Evolutionary conservation across 1,139 yeast genomes (phyloP).

Genomic region (Lizanozyma gosingica): DNA sequence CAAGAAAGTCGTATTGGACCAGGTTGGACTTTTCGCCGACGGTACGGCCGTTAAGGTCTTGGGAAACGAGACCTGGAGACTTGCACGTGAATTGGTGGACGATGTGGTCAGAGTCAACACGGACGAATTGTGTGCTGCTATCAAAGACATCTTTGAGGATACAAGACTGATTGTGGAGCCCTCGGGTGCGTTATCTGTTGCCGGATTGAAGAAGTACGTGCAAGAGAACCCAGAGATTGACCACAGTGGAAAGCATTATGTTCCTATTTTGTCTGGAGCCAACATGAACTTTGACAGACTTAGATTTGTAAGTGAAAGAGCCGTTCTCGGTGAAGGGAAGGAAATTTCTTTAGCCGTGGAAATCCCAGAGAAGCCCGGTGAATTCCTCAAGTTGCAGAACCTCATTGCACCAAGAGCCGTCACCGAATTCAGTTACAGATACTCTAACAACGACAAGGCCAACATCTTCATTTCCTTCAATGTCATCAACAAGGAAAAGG

Average conservation of each 20-base stretch:
- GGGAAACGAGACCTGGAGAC: constrained; percentile 87
- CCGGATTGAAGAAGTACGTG: constrained; percentile 84
- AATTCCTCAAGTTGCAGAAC: constrained; percentile 66
- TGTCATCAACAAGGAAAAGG: constrained; percentile 62
- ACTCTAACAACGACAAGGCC: constrained; percentile 48
- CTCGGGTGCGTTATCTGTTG: constrained; percentile 92
- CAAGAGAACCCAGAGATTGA: constrained; percentile 57
- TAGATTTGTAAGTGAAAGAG: constrained; percentile 96
- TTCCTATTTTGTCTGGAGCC: constrained; percentile 89
- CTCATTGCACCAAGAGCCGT: constrained; percentile 79
- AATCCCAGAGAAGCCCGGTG: constrained; percentile 89
- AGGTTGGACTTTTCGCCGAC: constrained; percentile 98
- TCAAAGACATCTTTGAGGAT: constrained; percentile 92
- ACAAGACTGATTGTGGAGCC: constrained; percentile 94
- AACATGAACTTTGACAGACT: constrained; percentile 96
- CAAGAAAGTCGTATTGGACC: constrained; percentile 45
- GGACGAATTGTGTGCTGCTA: constrained; percentile 96
- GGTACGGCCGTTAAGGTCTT: constrained; percentile 94
- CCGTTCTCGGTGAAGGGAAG: constrained; percentile 94
- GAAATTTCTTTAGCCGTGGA: constrained; percentile 88
- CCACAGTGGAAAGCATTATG: constrained; percentile 65
- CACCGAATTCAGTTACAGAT: constrained; percentile 90
- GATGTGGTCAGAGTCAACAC: constrained; percentile 83
- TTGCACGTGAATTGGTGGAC: constrained; percentile 72
- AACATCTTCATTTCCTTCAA: constrained; percentile 82